A percentile compares a stretch with the other conserved stretches of the same genome.
These are phyloP conservation scores for Abrus precatorius DNA, from an alignment of 306 rosid genomes.

Conservation along the genomic window DNA sequence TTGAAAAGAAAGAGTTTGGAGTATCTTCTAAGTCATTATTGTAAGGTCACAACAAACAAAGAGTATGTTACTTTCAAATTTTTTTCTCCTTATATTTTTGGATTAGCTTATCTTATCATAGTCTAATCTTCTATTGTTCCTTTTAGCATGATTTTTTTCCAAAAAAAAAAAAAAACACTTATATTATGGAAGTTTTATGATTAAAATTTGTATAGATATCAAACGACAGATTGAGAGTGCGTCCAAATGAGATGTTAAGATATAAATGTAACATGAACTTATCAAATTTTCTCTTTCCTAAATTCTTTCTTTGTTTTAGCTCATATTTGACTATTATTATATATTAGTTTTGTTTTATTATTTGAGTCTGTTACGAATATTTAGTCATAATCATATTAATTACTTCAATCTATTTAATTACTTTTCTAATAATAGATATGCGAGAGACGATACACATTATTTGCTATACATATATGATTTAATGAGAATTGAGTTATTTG, in stretches of 20 bases:
- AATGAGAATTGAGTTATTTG: constrained; percentile 71
- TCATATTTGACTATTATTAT: too few species aligned
- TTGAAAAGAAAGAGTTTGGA: constrained; percentile 92
- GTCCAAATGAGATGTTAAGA: constrained; percentile 93
- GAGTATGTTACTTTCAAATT: constrained; percentile 59
- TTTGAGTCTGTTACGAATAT: too few species aligned
- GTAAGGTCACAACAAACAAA: constrained; percentile 86
- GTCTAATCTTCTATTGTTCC: neutral
- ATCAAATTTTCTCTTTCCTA: neutral
- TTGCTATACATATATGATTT: constrained; percentile 81
- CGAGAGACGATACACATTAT: constrained; percentile 97
- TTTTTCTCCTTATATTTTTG: neutral
- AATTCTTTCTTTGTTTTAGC: constrained; percentile 7
- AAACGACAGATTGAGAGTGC: constrained; percentile 93
- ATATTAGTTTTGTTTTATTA: too few species aligned
- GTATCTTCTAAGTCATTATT: constrained; percentile 76
- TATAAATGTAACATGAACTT: constrained; percentile 45
- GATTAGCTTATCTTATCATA: too few species aligned
- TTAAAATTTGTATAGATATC: constrained; percentile 60
- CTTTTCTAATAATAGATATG: constrained; percentile 76
- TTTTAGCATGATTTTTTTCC: neutral
- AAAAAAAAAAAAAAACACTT: too few species aligned
- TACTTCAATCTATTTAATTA: constrained; percentile 43
- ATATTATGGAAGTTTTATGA: too few species aligned
- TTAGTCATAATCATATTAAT: neutral